phyloP scores from a whole-genome alignment of 768 basidiomycete genomes.

The Xerocomus brunneocitrinus region DNA sequence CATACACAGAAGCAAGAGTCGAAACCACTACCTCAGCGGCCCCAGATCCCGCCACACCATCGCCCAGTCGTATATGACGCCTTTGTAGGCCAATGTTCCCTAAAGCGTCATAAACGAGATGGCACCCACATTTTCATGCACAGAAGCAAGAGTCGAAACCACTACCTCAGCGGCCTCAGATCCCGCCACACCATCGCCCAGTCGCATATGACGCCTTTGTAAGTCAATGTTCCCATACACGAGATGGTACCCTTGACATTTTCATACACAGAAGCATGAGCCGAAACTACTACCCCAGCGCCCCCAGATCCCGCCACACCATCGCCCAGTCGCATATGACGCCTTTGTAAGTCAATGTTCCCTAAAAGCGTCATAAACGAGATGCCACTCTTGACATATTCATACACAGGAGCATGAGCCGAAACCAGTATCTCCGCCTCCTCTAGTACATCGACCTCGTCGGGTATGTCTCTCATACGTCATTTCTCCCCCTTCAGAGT shows the following conservation, averaged over 20 bases:
- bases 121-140: neutral
- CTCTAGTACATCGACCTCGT: too few species aligned
- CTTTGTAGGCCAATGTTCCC: neutral
- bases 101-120: conserved; percentile 4
- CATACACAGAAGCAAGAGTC: conserved; percentile 10
- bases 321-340: conserved; percentile 10
- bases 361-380: conserved; percentile 3
- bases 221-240: too few species aligned
- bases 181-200: too few species aligned
- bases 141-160: conserved; percentile 16
- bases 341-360: neutral
- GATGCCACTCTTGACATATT: neutral
- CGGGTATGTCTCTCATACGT: too few species aligned
- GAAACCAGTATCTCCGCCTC: neutral
- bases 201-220: neutral
- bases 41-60: conserved; percentile 1
- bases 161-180: neutral
- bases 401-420: too few species aligned
- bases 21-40: conserved; percentile 10
- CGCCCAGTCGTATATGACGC: conserved; percentile 9
- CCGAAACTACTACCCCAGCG: conserved; percentile 9
- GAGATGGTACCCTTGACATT: neutral
- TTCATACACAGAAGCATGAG: conserved; percentile 11
- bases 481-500: neutral
- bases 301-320: conserved; percentile 1